Conservation (phyloP, 2,329 filamentous ascomycete genomes). For the Sporothrix curviconia region DNA sequence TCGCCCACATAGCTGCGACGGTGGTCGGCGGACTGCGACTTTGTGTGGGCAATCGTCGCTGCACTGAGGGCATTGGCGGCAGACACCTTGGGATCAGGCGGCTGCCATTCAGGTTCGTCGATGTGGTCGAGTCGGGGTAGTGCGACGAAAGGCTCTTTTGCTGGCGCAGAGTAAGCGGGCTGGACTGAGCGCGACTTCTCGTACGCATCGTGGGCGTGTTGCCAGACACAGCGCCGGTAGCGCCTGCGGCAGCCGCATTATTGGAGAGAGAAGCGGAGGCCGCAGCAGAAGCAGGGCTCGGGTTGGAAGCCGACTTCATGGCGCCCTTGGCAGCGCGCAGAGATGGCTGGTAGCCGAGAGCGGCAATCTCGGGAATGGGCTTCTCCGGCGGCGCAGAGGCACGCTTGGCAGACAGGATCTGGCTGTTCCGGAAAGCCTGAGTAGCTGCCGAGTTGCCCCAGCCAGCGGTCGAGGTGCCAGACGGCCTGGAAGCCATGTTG, state of each 20-base stretch:
- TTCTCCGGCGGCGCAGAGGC: constrained; percentile 12
- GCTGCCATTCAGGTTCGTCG: not conserved
- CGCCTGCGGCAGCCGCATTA: not conserved
- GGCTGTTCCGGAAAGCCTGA: constrained; percentile 35
- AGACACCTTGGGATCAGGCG: constrained; percentile 31
- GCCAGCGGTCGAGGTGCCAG: constrained; percentile 17
- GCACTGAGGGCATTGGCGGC: constrained; percentile 48
- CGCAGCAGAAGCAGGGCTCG: not conserved
- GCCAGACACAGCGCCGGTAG: not conserved
- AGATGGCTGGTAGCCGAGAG: constrained; percentile 55
- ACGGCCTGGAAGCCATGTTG: constrained; percentile 53
- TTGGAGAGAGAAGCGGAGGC: not conserved
- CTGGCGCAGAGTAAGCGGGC: constrained; percentile 36
- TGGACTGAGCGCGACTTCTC: constrained; percentile 55
- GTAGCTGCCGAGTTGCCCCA: constrained; percentile 65
- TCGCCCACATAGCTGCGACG: constrained; percentile 41
- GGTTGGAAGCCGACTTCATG: constrained; percentile 43
- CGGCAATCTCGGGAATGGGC: constrained; percentile 13
- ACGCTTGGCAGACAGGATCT: constrained; percentile 2
- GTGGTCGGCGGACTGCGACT: constrained; percentile 17
- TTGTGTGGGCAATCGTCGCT: constrained; percentile 56
- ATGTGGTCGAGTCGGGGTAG: constrained; percentile 3
- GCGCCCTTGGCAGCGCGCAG: constrained; percentile 71
- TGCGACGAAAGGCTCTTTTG: constrained; percentile 27
- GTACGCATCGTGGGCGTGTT: not conserved